Evolutionary conservation across 2,329 filamentous ascomycete genomes (phyloP).

Genomic region (Diaporthe capsici): DNA sequence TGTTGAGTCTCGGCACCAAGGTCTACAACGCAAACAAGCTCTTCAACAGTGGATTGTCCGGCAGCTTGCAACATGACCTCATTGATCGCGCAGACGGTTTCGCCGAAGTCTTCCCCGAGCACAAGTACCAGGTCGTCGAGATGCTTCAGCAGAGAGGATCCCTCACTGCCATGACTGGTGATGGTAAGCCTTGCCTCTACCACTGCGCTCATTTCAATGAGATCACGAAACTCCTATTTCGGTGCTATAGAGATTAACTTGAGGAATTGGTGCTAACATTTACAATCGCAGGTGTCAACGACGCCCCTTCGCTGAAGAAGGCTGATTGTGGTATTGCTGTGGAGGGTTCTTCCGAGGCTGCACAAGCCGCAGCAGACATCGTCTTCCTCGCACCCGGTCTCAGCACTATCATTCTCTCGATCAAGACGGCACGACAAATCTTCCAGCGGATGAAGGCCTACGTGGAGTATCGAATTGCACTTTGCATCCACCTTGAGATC

Average conservation of each 20-base stretch:
- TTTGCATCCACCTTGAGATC: conserved; percentile 81
- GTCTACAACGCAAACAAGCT: conserved; percentile 85
- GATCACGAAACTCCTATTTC: too few relatives aligned
- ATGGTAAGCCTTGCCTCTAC: conserved; percentile 55
- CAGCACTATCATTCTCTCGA: conserved; percentile 78
- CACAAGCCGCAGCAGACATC: conserved; percentile 80
- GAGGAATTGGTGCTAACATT: neutral
- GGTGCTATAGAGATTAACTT: neutral
- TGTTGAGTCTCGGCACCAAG: conserved; percentile 83
- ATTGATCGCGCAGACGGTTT: conserved; percentile 82
- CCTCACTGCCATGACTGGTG: conserved; percentile 82
- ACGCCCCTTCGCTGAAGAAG: conserved; percentile 81
- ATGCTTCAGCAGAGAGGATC: conserved; percentile 80
- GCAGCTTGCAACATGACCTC: conserved; percentile 80
- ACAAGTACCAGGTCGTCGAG: conserved; percentile 83
- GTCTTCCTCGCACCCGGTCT: conserved; percentile 82
- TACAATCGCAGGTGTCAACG: conserved; percentile 68
- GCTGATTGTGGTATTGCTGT: conserved; percentile 81
- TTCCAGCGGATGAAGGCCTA: conserved; percentile 86
- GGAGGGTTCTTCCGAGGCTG: conserved; percentile 79
- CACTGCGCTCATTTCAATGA: too few relatives aligned
- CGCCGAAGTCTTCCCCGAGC: conserved; percentile 81
- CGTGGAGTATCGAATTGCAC: conserved; percentile 82
- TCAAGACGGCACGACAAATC: conserved; percentile 81
- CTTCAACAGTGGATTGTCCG: conserved; percentile 80